A percentile compares a stretch with the other conserved stretches of the same genome.
Evolutionary conservation across 2,329 filamentous ascomycete species (phyloP).

Genomic region (Pyrenochaeta sp.): DNA sequence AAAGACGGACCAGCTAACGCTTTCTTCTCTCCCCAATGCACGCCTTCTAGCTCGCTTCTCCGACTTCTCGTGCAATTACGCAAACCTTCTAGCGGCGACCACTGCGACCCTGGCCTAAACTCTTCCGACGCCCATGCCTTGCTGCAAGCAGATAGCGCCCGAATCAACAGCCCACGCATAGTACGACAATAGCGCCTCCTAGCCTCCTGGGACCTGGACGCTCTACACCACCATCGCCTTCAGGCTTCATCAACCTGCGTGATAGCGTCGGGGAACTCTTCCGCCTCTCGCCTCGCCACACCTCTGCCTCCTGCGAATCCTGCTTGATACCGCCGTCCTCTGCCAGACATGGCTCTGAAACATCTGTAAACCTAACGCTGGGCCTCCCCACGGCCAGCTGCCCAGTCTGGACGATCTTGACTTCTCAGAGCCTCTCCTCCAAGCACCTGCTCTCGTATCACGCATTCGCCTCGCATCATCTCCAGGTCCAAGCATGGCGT

Average conservation of each 20-base stretch:
- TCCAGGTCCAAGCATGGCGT: too few relatives aligned
- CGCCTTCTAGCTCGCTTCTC: slow-evolving; percentile 9
- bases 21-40: slow-evolving; percentile 1
- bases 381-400: slow-evolving; percentile 4
- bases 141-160: slow-evolving; percentile 2
- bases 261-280: neutral
- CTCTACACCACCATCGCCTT: neutral
- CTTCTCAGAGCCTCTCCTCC: too few relatives aligned
- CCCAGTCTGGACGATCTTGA: too few relatives aligned
- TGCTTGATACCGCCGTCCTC: too few relatives aligned
- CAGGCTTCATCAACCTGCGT: too few relatives aligned
- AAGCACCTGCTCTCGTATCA: neutral
- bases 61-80: neutral
- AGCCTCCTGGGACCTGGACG: too few relatives aligned
- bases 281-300: neutral
- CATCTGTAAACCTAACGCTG: slow-evolving; percentile 3
- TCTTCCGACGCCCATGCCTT: neutral
- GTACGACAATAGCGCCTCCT: slow-evolving; percentile 2
- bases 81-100: slow-evolving; percentile 7
- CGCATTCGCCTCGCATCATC: too few relatives aligned
- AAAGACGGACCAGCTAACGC: neutral
- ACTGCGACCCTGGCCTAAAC: neutral
- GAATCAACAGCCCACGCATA: neutral
- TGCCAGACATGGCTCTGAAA: slow-evolving; percentile 9
- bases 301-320: neutral